Evolutionary conservation across 257 asterid species (phyloP).

Genomic region (Ligustrum vulgare): DNA sequence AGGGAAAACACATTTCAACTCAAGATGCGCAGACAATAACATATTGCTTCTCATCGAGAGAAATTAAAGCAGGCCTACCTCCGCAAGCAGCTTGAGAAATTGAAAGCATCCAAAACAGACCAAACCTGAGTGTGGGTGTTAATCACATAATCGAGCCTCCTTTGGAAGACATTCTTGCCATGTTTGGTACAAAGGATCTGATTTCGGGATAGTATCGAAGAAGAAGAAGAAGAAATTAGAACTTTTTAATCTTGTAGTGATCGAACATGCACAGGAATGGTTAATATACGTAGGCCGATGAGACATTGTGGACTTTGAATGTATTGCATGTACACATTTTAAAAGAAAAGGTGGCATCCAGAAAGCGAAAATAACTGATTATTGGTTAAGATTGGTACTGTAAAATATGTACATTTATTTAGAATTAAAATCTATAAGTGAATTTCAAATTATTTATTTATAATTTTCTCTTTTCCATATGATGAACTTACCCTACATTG

Average conservation of each 20-base stretch:
- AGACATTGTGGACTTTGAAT: neutral
- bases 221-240: neutral
- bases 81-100: conserved; percentile 77
- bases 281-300: neutral
- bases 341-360: too few relatives aligned
- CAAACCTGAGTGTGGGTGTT: conserved; percentile 37
- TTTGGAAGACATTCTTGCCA: neutral
- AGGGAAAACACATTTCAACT: conserved; percentile 85
- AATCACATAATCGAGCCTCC: neutral
- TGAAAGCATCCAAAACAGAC: conserved; percentile 72
- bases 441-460: too few relatives aligned
- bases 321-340: neutral
- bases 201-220: neutral
- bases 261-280: neutral
- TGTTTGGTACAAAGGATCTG: neutral
- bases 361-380: too few relatives aligned
- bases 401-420: too few relatives aligned
- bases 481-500: too few relatives aligned
- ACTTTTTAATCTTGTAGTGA: neutral
- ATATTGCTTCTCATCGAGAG: conserved; percentile 77
- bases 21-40: conserved; percentile 82
- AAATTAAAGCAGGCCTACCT: conserved; percentile 91
- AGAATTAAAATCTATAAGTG: too few relatives aligned
- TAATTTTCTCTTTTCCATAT: too few relatives aligned
- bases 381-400: too few relatives aligned